Conservation (phyloP, 257 asterid genomes). For the Capsicum rhomboideum region DNA sequence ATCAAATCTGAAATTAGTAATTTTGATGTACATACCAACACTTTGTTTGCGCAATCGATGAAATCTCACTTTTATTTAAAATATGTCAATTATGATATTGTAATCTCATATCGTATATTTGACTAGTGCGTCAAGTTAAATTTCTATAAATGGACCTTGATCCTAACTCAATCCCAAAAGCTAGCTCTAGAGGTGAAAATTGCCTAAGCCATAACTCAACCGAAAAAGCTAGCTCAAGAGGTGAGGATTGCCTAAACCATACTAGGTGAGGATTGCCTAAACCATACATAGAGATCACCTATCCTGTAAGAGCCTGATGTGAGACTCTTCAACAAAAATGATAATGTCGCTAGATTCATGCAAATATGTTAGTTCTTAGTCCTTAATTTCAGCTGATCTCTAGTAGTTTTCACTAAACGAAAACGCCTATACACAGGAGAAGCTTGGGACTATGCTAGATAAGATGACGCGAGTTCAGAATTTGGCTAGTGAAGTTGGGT, state of each 20-base stretch:
- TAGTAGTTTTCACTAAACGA: background rate
- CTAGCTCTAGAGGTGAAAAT: background rate
- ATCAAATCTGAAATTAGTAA: background rate
- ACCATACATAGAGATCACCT: background rate
- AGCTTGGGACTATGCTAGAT: constrained; percentile 92
- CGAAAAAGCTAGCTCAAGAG: background rate
- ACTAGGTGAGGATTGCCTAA: background rate
- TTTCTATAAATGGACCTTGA: background rate
- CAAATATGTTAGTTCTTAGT: background rate
- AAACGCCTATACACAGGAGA: constrained; percentile 44
- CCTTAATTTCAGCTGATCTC: background rate
- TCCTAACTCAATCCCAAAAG: background rate
- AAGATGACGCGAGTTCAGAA: constrained; percentile 71
- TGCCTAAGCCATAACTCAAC: background rate
- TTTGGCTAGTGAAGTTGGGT: constrained; percentile 60
- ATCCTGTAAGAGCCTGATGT: background rate
- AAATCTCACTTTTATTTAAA: background rate
- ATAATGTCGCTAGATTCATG: background rate
- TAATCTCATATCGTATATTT: background rate
- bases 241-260: background rate
- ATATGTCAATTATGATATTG: background rate
- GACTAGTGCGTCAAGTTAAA: background rate
- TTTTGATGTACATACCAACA: background rate
- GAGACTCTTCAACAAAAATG: background rate
- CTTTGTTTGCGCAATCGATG: background rate